Evolutionary conservation across 78 protist genomes (phyloP).

Genomic region (Dictyostelium firmibasis): DNA sequence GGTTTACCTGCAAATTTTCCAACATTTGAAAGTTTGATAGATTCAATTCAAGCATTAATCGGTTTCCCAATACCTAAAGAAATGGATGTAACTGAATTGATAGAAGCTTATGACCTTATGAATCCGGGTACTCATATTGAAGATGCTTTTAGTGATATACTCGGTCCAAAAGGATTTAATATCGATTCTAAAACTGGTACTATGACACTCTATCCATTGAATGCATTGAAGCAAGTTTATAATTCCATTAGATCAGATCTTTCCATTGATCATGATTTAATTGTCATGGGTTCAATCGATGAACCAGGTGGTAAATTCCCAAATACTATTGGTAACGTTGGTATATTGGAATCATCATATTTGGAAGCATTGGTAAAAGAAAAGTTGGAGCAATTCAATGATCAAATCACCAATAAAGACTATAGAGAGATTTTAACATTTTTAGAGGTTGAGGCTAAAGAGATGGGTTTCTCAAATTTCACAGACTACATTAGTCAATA

Average conservation of each 20-base stretch:
- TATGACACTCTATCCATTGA: background rate
- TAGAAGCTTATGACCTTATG: background rate
- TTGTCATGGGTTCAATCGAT: constrained; percentile 75
- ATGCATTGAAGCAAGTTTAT: background rate
- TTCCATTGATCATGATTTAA: background rate
- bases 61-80: background rate
- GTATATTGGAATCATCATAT: constrained; percentile 73
- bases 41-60: background rate
- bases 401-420: background rate
- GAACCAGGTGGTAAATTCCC: constrained; percentile 88
- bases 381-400: background rate
- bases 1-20: constrained; percentile 8
- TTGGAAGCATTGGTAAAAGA: background rate
- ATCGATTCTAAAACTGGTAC: background rate
- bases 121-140: background rate
- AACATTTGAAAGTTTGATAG: background rate
- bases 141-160: background rate
- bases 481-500: background rate
- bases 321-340: constrained; percentile 83
- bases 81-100: background rate
- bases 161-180: background rate
- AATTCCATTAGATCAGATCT: background rate
- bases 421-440: background rate
- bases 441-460: background rate
- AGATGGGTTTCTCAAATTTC: background rate